A percentile compares a stretch with the other conserved stretches of the same genome.
These are phyloP conservation scores for Trichosphaerium sp. DNA, from an alignment of 78 protist species.

Conservation along the genomic window DNA sequence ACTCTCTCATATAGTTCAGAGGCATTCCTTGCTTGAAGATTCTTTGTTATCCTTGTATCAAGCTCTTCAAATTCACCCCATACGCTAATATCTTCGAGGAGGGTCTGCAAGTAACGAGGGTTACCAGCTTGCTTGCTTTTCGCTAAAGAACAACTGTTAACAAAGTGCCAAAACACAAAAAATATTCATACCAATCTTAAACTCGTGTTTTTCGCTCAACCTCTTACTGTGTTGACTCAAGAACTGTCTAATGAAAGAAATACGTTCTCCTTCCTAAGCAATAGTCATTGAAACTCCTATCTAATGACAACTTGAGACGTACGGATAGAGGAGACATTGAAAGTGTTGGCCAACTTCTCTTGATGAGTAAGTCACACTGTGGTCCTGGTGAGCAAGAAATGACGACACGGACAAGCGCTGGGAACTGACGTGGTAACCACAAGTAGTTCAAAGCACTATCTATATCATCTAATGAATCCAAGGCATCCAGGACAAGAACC, in stretches of 20 bases:
- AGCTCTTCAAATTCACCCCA: conserved; percentile 37
- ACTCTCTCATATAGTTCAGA: conserved; percentile 40
- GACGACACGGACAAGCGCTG: conserved; percentile 6
- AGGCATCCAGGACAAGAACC: conserved; percentile 29
- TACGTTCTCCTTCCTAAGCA: conserved; percentile 26
- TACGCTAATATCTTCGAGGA: conserved; percentile 40
- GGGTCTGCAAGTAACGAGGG: conserved; percentile 30
- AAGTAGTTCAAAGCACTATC: conserved; percentile 14
- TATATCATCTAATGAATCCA: conserved; percentile 27
- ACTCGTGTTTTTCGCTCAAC: conserved; percentile 39
- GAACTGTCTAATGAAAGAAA: conserved; percentile 37
- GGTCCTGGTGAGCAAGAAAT: no score
- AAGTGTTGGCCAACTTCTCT: no score
- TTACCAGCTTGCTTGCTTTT: background rate
- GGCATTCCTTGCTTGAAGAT: conserved; percentile 27
- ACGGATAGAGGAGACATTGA: no score
- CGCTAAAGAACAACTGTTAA: no score
- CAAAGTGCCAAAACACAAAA: no score
- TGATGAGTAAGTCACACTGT: no score
- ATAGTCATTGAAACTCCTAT: conserved; percentile 1
- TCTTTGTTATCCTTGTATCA: background rate
- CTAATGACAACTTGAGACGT: conserved; percentile 8
- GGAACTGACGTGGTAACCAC: conserved; percentile 47
- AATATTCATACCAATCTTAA: no score
- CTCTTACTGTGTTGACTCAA: conserved; percentile 34